These are phyloP conservation scores for Irpex sp. DNA, from an alignment of 1,284 basidiomycete genomes.

Conservation along the genomic window DNA sequence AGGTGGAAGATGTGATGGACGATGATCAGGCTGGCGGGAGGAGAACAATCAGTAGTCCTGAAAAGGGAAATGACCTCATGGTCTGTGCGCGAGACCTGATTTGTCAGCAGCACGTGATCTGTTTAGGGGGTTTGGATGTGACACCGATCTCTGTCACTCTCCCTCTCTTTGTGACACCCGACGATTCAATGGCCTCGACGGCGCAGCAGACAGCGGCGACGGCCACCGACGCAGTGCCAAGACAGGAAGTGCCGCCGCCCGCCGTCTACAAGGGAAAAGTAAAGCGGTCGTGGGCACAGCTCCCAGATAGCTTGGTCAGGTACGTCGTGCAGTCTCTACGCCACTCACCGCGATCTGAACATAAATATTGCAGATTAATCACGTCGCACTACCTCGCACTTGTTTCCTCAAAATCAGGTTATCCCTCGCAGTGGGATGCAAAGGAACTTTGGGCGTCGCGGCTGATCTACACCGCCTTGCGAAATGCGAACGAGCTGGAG, in stretches of 20 bases:
- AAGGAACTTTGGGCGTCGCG: conserved; percentile 54
- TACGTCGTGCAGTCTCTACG: conserved; percentile 31
- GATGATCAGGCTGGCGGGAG: background rate
- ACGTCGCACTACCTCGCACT: conserved; percentile 57
- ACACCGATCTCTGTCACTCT: conserved; percentile 11
- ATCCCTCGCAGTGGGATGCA: conserved; percentile 56
- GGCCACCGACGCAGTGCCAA: conserved; percentile 6
- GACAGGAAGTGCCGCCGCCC: conserved; percentile 11
- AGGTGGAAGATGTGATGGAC: background rate
- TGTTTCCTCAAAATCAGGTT: conserved; percentile 38
- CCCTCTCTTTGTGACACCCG: conserved; percentile 10
- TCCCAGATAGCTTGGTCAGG: conserved; percentile 70
- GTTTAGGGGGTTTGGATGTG: conserved; percentile 8
- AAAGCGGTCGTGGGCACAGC: conserved; percentile 64
- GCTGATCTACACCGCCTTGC: conserved; percentile 50
- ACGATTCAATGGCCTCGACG: conserved; percentile 11
- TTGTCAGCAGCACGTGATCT: conserved; percentile 10
- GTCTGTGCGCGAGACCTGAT: conserved; percentile 10
- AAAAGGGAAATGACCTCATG: conserved; percentile 4
- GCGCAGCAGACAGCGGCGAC: conserved; percentile 16
- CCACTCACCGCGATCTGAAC: conserved; percentile 23
- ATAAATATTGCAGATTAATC: conserved; percentile 46
- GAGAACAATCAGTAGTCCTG: background rate
- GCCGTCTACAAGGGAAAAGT: conserved; percentile 60
- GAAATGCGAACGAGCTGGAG: conserved; percentile 57